Percentiles rank a stretch among this genome's conserved stretches.
phyloP scores from a whole-genome alignment of 108 stramenopile genomes.

The Discostella stelligeroides region DNA sequence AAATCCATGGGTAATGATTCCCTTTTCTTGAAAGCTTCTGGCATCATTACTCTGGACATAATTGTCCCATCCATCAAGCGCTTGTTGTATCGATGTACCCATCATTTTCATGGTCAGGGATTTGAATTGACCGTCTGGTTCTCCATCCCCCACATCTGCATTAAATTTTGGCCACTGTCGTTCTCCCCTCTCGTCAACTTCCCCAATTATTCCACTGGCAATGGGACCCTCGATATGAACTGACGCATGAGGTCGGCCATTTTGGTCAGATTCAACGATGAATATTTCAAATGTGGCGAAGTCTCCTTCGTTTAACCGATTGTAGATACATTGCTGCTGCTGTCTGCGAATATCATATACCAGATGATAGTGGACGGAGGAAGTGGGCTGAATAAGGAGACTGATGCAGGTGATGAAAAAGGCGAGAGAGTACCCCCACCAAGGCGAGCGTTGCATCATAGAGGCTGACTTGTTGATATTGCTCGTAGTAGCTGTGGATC shows the following conservation, averaged over 20 bases:
- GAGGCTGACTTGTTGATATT: background rate
- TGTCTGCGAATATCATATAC: background rate
- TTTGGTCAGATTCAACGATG: slow-evolving; percentile 8
- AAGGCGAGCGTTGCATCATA: background rate
- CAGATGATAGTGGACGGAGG: slow-evolving; percentile 8
- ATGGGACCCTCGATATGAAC: slow-evolving; percentile 28
- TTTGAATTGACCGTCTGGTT: background rate
- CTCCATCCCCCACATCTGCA: background rate
- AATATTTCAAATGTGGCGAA: slow-evolving; percentile 30
- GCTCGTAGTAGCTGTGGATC: too few species aligned
- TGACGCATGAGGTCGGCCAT: background rate
- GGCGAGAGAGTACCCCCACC: background rate
- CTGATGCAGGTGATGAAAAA: slow-evolving; percentile 11
- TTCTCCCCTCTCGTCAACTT: background rate
- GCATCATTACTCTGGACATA: background rate
- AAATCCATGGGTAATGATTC: slow-evolving; percentile 16
- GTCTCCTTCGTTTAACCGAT: slow-evolving; percentile 14
- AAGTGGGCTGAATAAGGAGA: slow-evolving; percentile 6
- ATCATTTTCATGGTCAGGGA: background rate
- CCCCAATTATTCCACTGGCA: background rate
- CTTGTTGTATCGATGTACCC: slow-evolving; percentile 11
- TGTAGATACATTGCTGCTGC: slow-evolving; percentile 19
- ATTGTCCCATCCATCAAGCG: background rate
- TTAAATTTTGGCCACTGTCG: background rate
- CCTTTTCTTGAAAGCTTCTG: background rate